Base-by-base conservation (phyloP, 495 filamentous ascomycete genomes). In the Staphylotrichum longicolle region DNA sequence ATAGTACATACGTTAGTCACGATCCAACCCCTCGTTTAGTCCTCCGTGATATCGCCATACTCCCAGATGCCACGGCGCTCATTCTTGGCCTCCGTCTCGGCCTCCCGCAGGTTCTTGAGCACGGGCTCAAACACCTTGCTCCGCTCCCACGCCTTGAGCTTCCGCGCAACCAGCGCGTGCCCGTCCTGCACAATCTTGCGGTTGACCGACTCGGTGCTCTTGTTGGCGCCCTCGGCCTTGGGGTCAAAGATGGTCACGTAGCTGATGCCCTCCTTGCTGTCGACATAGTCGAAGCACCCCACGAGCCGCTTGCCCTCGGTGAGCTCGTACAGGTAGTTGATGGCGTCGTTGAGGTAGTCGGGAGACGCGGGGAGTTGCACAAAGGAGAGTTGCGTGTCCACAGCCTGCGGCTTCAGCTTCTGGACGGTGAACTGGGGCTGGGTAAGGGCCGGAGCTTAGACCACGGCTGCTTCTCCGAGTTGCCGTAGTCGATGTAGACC, bases 401-500 rank as follows among this genome's bases (percentile, higher is more conserved):
- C 73, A 10, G 95, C 93, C 76, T 99, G 95, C 0, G 90, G 76
- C 67, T 87, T 89, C 39, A 99, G 86, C 73, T 87, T 91, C 72
- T 89, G 84, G 14, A 82, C 74, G 11, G 80, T 82, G 81, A 96
- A 98, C 70, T 93, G 88, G 5, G 86, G 74, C 68, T 90, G 85
- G 52, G 82, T 81, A 35, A 98, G 81, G 93, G 84, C 30, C 94
- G 88, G 32, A 99, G 85, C 49, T 80, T 78, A 9, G 85, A 84
- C 91, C 91, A 98, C 3, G 91, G 86, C 41, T 93, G 77, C 67
- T 84, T 84, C 77, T 98, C 95, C 27, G 85, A 86, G 81, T 99
- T 98, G 62, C 95, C 95, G 73, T 93, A 99, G 76, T 99, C 95
- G 63, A 98, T 85, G 77, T 96, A 99, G 12, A 93, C 73, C 5